A percentile compares a stretch with the other conserved stretches of the same genome.
These are phyloP conservation scores for Botrytis byssoidea DNA, from an alignment of 2,329 filamentous ascomycete species.

Conservation along the genomic window DNA sequence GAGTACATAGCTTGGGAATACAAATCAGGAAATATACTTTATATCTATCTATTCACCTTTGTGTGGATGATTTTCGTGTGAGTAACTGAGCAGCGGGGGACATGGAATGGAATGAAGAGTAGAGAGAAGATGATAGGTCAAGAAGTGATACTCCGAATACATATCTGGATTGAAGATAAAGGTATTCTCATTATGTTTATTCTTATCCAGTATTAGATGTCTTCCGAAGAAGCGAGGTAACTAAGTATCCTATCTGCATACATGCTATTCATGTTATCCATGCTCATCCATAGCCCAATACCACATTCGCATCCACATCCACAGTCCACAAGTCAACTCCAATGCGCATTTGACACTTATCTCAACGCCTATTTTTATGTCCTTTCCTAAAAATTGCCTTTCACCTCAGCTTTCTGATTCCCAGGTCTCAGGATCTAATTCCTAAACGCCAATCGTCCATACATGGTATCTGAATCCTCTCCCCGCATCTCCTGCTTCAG, in stretches of 20 bases:
- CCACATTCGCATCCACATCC: neutral
- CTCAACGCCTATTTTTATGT: neutral
- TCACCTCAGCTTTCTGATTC: neutral
- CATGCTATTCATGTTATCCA: neutral
- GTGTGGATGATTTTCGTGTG: neutral
- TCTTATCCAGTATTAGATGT: neutral
- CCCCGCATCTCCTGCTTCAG: neutral
- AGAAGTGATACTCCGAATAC: neutral
- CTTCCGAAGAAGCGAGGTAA: neutral
- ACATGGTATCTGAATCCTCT: neutral
- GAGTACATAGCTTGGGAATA: neutral
- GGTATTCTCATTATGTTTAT: neutral
- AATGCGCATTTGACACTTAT: neutral
- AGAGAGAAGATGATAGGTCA: neutral
- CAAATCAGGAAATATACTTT: conserved; percentile 5
- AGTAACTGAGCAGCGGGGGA: neutral
- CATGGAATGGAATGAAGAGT: neutral
- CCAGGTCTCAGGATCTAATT: neutral
- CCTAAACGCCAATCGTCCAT: neutral
- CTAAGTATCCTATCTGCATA: neutral
- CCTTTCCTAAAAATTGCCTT: neutral
- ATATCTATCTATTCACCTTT: neutral
- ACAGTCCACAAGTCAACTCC: neutral
- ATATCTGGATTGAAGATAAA: neutral
- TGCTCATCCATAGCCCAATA: neutral